Evolutionary conservation across 495 filamentous ascomycete genomes (phyloP).

Genomic region (Platismatia glauca): DNA sequence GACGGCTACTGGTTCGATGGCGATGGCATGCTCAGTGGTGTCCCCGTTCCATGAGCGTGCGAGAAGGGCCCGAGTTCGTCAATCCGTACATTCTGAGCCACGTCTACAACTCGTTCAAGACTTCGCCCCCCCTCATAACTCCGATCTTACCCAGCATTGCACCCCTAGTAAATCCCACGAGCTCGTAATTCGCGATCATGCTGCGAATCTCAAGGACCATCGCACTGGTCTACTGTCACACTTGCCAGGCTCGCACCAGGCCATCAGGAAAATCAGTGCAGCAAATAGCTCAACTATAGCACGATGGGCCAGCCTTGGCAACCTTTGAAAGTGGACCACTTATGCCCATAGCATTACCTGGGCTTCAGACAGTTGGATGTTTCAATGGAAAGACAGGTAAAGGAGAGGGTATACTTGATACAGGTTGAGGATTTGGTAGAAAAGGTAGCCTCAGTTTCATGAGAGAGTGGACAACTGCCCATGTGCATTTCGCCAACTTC

Average conservation of each 20-base stretch:
- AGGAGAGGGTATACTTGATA: conserved; percentile 16
- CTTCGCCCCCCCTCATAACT: conserved; percentile 32
- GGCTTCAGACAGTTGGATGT: conserved; percentile 57
- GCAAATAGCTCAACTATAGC: conserved; percentile 54
- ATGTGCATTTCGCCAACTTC: conserved; percentile 23
- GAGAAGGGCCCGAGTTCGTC: conserved; percentile 45
- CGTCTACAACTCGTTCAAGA: conserved; percentile 43
- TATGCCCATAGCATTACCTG: conserved; percentile 50
- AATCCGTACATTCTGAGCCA: conserved; percentile 60
- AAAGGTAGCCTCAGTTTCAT: conserved; percentile 44
- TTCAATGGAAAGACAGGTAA: conserved; percentile 51
- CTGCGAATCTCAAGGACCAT: conserved; percentile 42
- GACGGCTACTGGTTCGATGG: conserved; percentile 64
- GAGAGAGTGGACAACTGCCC: conserved; percentile 60
- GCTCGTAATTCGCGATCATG: conserved; percentile 35
- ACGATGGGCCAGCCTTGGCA: conserved; percentile 56
- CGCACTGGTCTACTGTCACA: conserved; percentile 45
- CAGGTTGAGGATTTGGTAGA: conserved; percentile 39
- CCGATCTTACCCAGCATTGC: conserved; percentile 54
- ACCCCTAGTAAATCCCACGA: conserved; percentile 45
- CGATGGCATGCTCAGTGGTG: conserved; percentile 61
- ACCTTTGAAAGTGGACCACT: conserved; percentile 61
- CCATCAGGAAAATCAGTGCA: conserved; percentile 53
- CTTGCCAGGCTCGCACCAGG: conserved; percentile 42
- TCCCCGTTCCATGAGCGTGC: conserved; percentile 39